Evolutionary conservation across 306 rosid genomes (phyloP).

Genomic region (Corylus avellana): DNA sequence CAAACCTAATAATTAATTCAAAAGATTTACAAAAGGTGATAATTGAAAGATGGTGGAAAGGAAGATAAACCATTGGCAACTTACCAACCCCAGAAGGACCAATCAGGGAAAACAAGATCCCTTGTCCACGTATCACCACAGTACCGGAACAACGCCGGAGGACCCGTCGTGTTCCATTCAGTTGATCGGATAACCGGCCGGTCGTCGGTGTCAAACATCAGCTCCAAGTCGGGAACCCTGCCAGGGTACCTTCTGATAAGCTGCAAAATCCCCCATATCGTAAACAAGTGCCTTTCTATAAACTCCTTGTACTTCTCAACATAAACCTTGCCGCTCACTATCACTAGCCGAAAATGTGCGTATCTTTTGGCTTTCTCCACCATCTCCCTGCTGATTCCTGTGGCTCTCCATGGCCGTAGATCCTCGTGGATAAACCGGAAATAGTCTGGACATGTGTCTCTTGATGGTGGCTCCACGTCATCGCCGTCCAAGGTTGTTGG

Average conservation of each 20-base stretch:
- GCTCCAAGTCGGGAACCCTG: constrained; percentile 57
- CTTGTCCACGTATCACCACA: constrained; percentile 52
- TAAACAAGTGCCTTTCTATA: constrained; percentile 65
- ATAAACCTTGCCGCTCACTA: constrained; percentile 55
- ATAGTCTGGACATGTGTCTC: constrained; percentile 56
- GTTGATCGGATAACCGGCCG: constrained; percentile 42
- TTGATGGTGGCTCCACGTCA: constrained; percentile 11
- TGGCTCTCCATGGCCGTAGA: constrained; percentile 47
- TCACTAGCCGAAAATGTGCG: constrained; percentile 68
- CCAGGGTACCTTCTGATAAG: constrained; percentile 64
- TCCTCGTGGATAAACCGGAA: constrained; percentile 84
- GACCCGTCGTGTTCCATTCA: constrained; percentile 17
- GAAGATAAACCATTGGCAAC: background rate
- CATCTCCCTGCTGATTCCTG: constrained; percentile 57
- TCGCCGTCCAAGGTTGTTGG: constrained; percentile 17
- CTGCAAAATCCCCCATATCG: constrained; percentile 75
- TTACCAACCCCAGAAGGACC: constrained; percentile 64
- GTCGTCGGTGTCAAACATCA: constrained; percentile 71
- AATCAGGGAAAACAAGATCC: constrained; percentile 54
- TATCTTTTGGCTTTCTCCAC: constrained; percentile 49
- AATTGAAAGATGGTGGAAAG: no score
- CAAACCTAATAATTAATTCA: no score
- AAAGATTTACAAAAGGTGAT: no score
- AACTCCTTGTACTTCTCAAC: constrained; percentile 51
- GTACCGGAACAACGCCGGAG: constrained; percentile 73